Base-by-base conservation (phyloP, 1,284 basidiomycete species). In the Puccinia coronata region DNA sequence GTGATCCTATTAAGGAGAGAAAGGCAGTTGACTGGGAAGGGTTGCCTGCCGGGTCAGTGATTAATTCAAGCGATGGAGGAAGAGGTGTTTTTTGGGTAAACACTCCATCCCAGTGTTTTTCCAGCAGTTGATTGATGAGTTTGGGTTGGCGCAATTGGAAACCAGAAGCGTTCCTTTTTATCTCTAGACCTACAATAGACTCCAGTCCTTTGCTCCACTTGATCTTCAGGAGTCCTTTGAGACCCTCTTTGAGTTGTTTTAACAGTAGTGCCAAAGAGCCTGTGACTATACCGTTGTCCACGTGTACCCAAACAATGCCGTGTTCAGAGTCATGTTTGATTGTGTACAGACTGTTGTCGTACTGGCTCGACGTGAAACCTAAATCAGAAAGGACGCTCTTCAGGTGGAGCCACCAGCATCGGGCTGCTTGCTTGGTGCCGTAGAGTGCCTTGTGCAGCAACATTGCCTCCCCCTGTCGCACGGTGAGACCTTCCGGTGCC, bases 1-100 rank as follows among this genome's bases (percentile, higher is more conserved):
- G 43, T 4, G 59, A 65, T 9, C 74, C 59, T 23, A 77, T n/a
- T 4, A 77, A 20, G 23, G 63, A 78, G n/a, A 65, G 63, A 41
- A 28, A 78, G 8, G 36, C 34, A 65, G 61, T 39, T 39, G 16
- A 20, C 16, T 65, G 28, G 20, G 1, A 34, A 8, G 47, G 47
- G 31, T 78, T 47, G 23, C 55, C 61, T 14, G 4, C n/a, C 9
- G 36, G 61, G 36, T 76, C 73, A 47, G 47, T 57, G 8, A 20
- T 36, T 3, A 34, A 11, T 23, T 28, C 39, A 36, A 41, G 31
- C 2, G n/a, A 31, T 8, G 51, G 5, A 28, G 71, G 53, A 2
- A 73, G 18, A 5, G 71, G 49, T 2, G 71, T 57, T 14, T 73
- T 47, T 9, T 11, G 9, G 6, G 31, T 55, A 18, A 34, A 18